Evolutionary conservation across 768 basidiomycete genomes (phyloP).

Genomic region (Saitozyma podzolica): DNA sequence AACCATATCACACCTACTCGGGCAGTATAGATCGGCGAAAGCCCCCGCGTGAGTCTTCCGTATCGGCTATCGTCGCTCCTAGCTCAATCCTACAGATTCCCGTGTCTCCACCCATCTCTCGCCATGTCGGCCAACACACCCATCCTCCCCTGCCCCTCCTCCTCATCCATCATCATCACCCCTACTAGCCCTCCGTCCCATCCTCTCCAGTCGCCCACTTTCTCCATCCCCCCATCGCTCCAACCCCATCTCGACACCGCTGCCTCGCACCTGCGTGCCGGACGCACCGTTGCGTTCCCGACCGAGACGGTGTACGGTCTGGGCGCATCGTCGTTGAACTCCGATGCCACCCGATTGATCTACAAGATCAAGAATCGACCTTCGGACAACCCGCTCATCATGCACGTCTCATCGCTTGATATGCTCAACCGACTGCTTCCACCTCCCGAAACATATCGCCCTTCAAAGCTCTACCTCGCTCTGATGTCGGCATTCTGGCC

Average conservation of each 20-base stretch:
- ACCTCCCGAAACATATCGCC: conserved; percentile 56
- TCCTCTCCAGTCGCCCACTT: conserved; percentile 33
- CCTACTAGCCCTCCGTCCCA: conserved; percentile 25
- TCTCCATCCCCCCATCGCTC: conserved; percentile 27
- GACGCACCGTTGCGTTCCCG: conserved; percentile 70
- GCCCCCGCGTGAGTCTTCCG: no score
- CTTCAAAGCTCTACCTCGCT: conserved; percentile 67
- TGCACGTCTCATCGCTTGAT: conserved; percentile 79
- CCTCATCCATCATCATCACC: conserved; percentile 18
- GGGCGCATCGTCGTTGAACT: conserved; percentile 74
- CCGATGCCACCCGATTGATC: conserved; percentile 66
- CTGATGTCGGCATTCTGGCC: conserved; percentile 92
- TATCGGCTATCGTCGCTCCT: no score
- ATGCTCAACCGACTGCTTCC: conserved; percentile 83
- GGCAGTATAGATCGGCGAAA: no score
- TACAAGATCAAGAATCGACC: conserved; percentile 90
- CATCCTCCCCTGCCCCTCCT: conserved; percentile 34
- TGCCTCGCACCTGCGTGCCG: conserved; percentile 38
- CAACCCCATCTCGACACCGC: conserved; percentile 30
- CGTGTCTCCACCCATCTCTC: neutral
- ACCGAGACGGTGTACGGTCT: conserved; percentile 99
- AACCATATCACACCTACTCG: no score
- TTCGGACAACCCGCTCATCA: conserved; percentile 93
- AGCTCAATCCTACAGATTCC: no score
- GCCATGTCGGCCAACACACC: conserved; percentile 32